Evolutionary conservation across 2,329 filamentous ascomycete species (phyloP), one percentile per base, ranked within the genome.

Genomic region (Xylariaceae sp.): DNA sequence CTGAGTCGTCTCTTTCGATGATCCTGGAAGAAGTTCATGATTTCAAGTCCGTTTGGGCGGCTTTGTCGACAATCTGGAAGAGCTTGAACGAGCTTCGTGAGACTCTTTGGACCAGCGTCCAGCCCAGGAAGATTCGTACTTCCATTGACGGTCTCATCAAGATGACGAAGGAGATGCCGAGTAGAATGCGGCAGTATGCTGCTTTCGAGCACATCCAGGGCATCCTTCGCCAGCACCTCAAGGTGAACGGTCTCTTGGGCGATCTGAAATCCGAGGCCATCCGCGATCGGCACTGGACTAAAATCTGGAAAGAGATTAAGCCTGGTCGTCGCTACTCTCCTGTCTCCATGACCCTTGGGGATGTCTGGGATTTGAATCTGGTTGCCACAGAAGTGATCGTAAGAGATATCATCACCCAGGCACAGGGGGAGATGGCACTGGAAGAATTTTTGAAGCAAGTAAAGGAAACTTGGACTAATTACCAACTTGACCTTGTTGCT

Each of bases 121-220:
- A 97, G 60, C 91, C 94, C 8, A 81, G 93, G 49, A 98, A 97
- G 68, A 81, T 98, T 44, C 82, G 93, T 29, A 80, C 87, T 54
- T 87, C 88, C 48, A 83, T 99, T 38, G 91, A 98, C 59, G 84
- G 85, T 36, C 77, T 97, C 39, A 88, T 97, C 63, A 95, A 95
- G 72, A 95, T 95, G 78, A 97, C 90, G 28, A 97, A 95, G 68
- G 91, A 97, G 49, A 97, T 98, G 93, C 93, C 94, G 0, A 95
- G 89, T 65, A 84, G 93, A 45, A 97, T 98, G 91, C 84, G 94
- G 46, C 94, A 98, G 60, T 99, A 99, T 64, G 91, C 94, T 54
- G 94, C 94, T n/a, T 99, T 98, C 61, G 94, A 98, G 65, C 91
- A 98, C 59, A 89, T 98, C 30, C 94, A 98, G 62, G 89, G 81